Conservation (phyloP, 2,329 filamentous ascomycete species). For the Alternaria angustiovoidea region DNA sequence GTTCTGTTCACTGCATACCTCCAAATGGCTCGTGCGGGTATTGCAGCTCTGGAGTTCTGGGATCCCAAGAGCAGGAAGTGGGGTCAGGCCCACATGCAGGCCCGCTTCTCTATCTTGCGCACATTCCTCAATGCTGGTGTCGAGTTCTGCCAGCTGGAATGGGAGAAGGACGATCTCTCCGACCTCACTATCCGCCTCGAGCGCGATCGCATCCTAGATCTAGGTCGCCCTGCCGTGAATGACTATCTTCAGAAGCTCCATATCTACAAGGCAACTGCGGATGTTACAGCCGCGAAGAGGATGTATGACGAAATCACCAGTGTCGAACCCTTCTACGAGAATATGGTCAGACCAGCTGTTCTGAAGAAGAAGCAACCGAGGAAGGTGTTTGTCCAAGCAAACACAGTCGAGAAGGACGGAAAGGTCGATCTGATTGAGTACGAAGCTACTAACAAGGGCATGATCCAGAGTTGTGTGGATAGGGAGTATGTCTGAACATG, state of each 20-base stretch:
- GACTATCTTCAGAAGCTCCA: constrained; percentile 90
- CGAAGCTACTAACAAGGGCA: constrained; percentile 78
- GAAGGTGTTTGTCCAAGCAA: constrained; percentile 94
- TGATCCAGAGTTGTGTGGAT: constrained; percentile 58
- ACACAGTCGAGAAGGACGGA: constrained; percentile 70
- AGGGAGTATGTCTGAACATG: constrained; percentile 44
- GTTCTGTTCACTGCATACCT: constrained; percentile 89
- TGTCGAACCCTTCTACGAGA: constrained; percentile 86
- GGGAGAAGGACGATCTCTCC: constrained; percentile 76
- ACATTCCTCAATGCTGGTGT: constrained; percentile 87
- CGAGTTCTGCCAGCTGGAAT: constrained; percentile 83
- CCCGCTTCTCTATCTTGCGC: constrained; percentile 84
- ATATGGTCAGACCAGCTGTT: constrained; percentile 78
- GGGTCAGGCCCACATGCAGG: constrained; percentile 89
- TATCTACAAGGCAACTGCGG: constrained; percentile 89
- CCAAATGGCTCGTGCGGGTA: constrained; percentile 91
- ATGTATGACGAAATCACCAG: constrained; percentile 86
- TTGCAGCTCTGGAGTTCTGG: constrained; percentile 91
- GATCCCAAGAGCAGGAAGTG: constrained; percentile 89
- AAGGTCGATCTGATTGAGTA: constrained; percentile 80
- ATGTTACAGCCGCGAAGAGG: constrained; percentile 76
- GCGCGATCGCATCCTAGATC: constrained; percentile 82
- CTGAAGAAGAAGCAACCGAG: constrained; percentile 80
- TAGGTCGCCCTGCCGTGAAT: constrained; percentile 83
- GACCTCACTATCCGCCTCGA: constrained; percentile 85